phyloP scores from a whole-genome alignment of 2,329 filamentous ascomycete species.

The Arthrobotrys conoides region DNA sequence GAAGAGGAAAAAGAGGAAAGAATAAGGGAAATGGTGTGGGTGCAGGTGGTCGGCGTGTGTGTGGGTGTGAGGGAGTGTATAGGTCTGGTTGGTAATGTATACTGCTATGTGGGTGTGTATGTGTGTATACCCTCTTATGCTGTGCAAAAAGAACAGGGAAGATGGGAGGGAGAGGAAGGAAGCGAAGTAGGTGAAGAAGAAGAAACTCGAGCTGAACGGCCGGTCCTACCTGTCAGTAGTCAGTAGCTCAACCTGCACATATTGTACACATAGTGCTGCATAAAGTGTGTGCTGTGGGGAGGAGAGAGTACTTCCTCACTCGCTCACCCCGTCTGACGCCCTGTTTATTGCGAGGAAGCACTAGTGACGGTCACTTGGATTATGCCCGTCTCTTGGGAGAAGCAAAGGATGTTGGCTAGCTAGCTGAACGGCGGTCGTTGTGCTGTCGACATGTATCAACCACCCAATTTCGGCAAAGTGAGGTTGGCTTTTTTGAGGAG shows the following conservation, averaged over 20 bases:
- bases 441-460: conserved; percentile 61
- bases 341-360: conserved; percentile 36
- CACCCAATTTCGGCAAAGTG: conserved; percentile 61
- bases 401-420: conserved; percentile 52
- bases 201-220: conserved; percentile 58
- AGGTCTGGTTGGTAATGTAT: conserved; percentile 3
- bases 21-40: conserved; percentile 51
- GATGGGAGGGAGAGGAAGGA: conserved; percentile 40
- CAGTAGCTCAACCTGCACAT: conserved; percentile 56
- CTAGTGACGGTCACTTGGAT: conserved; percentile 44
- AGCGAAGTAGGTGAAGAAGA: conserved; percentile 27
- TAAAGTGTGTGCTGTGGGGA: conserved; percentile 58
- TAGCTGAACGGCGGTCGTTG: conserved; percentile 55
- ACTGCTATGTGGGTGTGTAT: conserved; percentile 1
- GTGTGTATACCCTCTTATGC: conserved; percentile 18
- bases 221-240: conserved; percentile 60
- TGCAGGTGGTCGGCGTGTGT: conserved; percentile 49
- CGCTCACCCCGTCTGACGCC: conserved; percentile 54
- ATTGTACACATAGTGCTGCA: conserved; percentile 61
- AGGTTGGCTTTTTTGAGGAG: conserved; percentile 61
- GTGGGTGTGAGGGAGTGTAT: conserved; percentile 2
- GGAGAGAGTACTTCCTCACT: conserved; percentile 41
- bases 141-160: conserved; percentile 55
- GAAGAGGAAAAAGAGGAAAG: conserved; percentile 38
- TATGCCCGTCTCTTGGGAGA: conserved; percentile 45